Conservation (phyloP, 371 early-diverging fungal genomes). For the Mortierella sp. region DNA sequence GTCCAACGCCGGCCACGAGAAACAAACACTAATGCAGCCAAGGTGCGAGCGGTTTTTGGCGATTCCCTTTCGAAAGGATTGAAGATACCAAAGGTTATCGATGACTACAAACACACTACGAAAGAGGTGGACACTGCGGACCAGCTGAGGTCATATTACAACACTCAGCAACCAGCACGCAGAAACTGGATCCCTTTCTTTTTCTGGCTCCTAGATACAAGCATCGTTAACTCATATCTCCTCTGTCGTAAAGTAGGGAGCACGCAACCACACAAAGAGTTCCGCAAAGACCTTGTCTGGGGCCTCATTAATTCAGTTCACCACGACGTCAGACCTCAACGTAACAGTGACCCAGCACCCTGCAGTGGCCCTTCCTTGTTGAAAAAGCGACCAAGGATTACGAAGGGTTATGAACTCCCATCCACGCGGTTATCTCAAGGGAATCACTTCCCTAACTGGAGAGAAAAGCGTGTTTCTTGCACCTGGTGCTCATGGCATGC, state of each 20-base stretch:
- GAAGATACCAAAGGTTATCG: constrained; percentile 24
- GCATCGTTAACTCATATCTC: constrained; percentile 34
- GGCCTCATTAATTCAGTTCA: constrained; percentile 7
- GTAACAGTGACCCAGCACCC: too few relatives aligned
- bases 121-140: constrained; percentile 43
- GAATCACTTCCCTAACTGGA: too few relatives aligned
- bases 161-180: constrained; percentile 14
- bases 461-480: too few relatives aligned
- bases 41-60: constrained; percentile 24
- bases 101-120: constrained; percentile 46
- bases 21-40: constrained; percentile 15
- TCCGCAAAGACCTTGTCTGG: constrained; percentile 4
- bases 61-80: constrained; percentile 3
- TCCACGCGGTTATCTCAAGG: too few relatives aligned
- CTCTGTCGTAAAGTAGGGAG: background rate
- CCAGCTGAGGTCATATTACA: constrained; percentile 35
- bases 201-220: constrained; percentile 37
- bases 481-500: too few relatives aligned
- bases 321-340: too few relatives aligned
- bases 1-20: constrained; percentile 8
- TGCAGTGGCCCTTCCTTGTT: too few relatives aligned
- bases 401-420: too few relatives aligned
- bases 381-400: too few relatives aligned
- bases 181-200: constrained; percentile 35
- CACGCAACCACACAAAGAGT: background rate